Evolutionary conservation across 2,329 filamentous ascomycete species (phyloP), one percentile per base, ranked within the genome.

Genomic region (Thielaviopsis euricoi): DNA sequence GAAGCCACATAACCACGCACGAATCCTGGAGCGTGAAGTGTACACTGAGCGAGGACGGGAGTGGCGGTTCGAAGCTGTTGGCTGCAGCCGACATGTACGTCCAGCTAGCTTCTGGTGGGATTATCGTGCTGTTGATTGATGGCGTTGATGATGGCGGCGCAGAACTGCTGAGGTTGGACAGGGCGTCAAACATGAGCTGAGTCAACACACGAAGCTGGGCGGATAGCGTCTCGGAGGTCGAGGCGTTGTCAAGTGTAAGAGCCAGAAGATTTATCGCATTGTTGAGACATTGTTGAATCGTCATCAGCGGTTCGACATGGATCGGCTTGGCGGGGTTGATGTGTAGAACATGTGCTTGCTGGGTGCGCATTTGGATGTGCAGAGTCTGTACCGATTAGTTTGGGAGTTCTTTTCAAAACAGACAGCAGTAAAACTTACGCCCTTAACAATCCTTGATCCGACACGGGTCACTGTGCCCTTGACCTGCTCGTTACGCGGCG

Each of bases 401-500:
- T 26, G 1, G 17, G 22, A 6, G 4, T 26, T 10, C 17, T 22
- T 9, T 17, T 55, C 12, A 52, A 6, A n/a, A 1, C 6, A n/a
- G n/a, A 15, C 12, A n/a, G 9, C 13, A 19, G n/a, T n/a, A 43
- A 10, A 22, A 77, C 83, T 64, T 75, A 90, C 87, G 63, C 89
- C 91, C 69, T 95, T 95, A 62, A 95, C 85, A 62, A 98, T 85
- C 55, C 86, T 82, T n/a, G 88, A 88, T 46, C 93, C 93, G 40
- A 95, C 82, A 57, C 93, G 82, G 1, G 91, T 97, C 61, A 97
- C 81, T 65, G 89, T 87, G 19, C 93, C 93, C 70, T 98, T 98
- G 62, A 97, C 83, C 63, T 80, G 82, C 73, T 98, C 93, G 58
- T 88, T 91, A 58, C 90, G 81, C 58, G 86, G 79, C 15, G 90